Evolutionary conservation across 2,329 filamentous ascomycete genomes (phyloP), one percentile per base, ranked within the genome.

Genomic region (Coniochaeta pulveracea): DNA sequence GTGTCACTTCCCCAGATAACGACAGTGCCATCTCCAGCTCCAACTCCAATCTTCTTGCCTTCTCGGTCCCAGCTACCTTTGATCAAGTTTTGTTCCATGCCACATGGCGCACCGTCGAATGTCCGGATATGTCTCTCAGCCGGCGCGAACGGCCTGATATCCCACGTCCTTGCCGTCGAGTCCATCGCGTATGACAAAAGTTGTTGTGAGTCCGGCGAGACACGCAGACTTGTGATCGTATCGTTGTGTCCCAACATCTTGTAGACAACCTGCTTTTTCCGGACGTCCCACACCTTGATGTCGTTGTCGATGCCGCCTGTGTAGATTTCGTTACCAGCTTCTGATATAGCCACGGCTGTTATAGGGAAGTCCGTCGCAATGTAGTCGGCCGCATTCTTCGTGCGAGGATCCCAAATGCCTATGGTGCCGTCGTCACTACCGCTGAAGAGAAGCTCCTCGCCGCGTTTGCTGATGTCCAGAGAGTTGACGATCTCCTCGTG

Each of bases 401-500:
- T 80, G 46, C 91, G 72, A 7, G 89, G 86, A 53, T 98, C 91
- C 91, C 91, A 98, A 28, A 96, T 82, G 38, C 86, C 88, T 48
- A 98, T 86, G 41, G 77, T 85, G 5, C 88, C 86, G 54, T 98
- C 91, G 52, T 98, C 89, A 43, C 86, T 93, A 23, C 82, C 91
- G 51, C 85, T 94, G 40, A 95, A 73, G 28, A 98, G 61, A 33
- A 95, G 61, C 50, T 96, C 91, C 54, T 94, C 85, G 34, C 91
- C 91, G 48, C 91, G 73, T 53, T 80, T 82, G 61, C 80, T 91
- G 40, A 93, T 77, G 48, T 94, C 88, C 54, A 96, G 64, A 39
- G 80, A 74, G 56, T 96, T 98, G 62, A 98, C 79, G n/a, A 95
- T 73, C 54, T 95, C 89, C 48, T 95, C 88, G 51, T 98, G 91